These are phyloP conservation scores for Arthrobotrys pseudoclavata DNA, from an alignment of 2,329 filamentous ascomycete species.

Conservation along the genomic window DNA sequence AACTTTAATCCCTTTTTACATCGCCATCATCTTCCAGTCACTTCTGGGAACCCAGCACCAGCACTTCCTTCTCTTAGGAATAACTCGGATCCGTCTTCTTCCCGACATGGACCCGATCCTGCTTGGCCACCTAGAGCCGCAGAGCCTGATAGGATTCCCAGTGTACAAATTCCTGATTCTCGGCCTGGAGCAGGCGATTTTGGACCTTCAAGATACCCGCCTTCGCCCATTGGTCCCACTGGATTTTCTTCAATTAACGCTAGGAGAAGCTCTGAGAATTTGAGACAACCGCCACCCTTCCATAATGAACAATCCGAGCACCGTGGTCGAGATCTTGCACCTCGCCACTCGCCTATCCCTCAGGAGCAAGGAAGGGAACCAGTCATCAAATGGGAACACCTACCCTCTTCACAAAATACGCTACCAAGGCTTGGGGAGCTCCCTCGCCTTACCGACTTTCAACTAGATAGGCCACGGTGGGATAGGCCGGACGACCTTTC, in stretches of 20 bases:
- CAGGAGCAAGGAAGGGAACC: constrained; percentile 42
- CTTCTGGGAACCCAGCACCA: constrained; percentile 25
- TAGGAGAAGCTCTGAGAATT: constrained; percentile 47
- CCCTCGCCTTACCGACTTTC: constrained; percentile 48
- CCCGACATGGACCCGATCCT: constrained; percentile 29
- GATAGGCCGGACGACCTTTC: constrained; percentile 48
- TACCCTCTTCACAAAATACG: constrained; percentile 31
- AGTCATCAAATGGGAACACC: constrained; percentile 49
- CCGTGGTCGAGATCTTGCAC: constrained; percentile 41
- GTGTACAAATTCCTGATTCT: constrained; percentile 49
- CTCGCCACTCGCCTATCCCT: constrained; percentile 40
- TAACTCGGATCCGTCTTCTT: constrained; percentile 26
- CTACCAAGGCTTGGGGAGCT: constrained; percentile 54
- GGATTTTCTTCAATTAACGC: constrained; percentile 52
- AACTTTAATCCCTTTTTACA: constrained; percentile 57
- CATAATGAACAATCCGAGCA: constrained; percentile 32
- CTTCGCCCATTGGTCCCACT: constrained; percentile 43
- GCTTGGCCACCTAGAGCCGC: constrained; percentile 39
- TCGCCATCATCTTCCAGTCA: constrained; percentile 53
- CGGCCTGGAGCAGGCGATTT: constrained; percentile 55
- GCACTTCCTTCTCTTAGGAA: constrained; percentile 43
- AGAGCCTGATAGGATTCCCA: constrained; percentile 49
- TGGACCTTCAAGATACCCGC: constrained; percentile 55
- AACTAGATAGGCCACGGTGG: constrained; percentile 51
- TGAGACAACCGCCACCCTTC: constrained; percentile 35